Base-by-base conservation (phyloP, 2,329 filamentous ascomycete species). In the Hypoxylon sp. region DNA sequence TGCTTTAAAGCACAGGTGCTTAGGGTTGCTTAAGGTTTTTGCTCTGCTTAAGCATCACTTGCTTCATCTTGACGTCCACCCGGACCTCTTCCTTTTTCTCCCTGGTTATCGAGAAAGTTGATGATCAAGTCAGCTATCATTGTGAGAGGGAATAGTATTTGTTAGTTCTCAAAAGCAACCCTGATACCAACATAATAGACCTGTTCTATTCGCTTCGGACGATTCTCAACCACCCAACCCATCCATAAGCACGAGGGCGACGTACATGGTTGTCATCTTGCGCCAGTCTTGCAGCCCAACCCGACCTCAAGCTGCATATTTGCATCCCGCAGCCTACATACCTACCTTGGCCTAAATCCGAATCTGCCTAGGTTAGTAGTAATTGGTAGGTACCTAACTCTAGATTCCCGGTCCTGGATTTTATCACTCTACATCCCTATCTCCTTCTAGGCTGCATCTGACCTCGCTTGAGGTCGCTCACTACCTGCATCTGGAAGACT, bases 211-310 rank as follows among this genome's bases (percentile, higher is more conserved):
- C 35, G 31, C 37, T 53, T 35, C 61, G 17, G 42, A 59, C 40
- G 40, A 53, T 57, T 65, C 61, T 68, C 64, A 56, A 66, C 71
- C 66, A 72, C 64, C 67, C 73, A 69, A 71, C 57, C 66, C 61
- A 31, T 62, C 68, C 64, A 65, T 69, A 71, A 70, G 73, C 68
- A 72, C 66, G 64, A 70, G 63, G 69, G 73, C 73, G 69, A 72
- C 70, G 74, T 73, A 74, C 62, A 71, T 67, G 63, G 64, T 42
- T 64, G 65, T 70, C 65, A 70, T 71, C 67, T 67, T 66, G 58
- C 61, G 62, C 63, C 64, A 59, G 66, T 70, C 72, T 77, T 75
- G 75, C 76, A 77, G 75, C 74, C 74, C 75, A 76, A 77, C 72
- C 73, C 73, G 74, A 75, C 69, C 59, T 64, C 53, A 66, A 62